Evolutionary conservation across 768 basidiomycete genomes (phyloP).

Genomic region (Russula ochroleuca): DNA sequence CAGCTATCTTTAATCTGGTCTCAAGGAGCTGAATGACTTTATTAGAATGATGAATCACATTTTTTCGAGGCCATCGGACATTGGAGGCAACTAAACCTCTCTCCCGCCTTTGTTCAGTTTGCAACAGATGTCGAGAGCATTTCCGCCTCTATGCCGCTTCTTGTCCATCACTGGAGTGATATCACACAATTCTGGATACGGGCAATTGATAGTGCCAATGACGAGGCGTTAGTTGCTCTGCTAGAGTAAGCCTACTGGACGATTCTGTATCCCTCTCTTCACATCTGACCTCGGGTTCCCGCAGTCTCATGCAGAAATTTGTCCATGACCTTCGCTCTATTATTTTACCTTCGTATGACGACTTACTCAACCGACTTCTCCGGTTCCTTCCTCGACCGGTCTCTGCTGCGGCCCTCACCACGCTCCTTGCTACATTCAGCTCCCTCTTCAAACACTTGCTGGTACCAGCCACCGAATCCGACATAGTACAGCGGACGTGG

Average conservation of each 20-base stretch:
- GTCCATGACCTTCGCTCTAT: slow-evolving; percentile 78
- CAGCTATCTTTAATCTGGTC: not conserved
- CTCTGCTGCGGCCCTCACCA: slow-evolving; percentile 54
- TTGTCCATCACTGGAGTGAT: slow-evolving; percentile 75
- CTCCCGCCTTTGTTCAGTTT: slow-evolving; percentile 69
- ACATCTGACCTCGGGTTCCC: slow-evolving; percentile 23
- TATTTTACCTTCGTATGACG: slow-evolving; percentile 55
- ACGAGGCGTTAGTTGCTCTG: slow-evolving; percentile 68
- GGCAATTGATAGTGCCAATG: slow-evolving; percentile 55
- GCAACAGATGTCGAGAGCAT: slow-evolving; percentile 55
- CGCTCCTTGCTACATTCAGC: slow-evolving; percentile 64
- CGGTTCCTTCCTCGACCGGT: slow-evolving; percentile 55
- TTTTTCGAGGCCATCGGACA: slow-evolving; percentile 70
- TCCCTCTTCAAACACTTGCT: slow-evolving; percentile 69
- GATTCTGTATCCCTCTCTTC: not conserved
- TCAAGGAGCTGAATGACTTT: not conserved
- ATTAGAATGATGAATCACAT: slow-evolving; percentile 71
- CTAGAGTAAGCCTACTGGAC: slow-evolving; percentile 57
- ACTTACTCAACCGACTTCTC: slow-evolving; percentile 54
- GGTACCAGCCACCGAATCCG: slow-evolving; percentile 52
- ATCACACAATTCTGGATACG: slow-evolving; percentile 61
- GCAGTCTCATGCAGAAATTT: slow-evolving; percentile 72
- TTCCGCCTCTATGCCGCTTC: slow-evolving; percentile 71
- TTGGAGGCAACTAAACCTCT: slow-evolving; percentile 77
- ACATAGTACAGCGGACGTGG: slow-evolving; percentile 62